Percentiles rank a stretch among this genome's conserved stretches.
Conservation (phyloP, 2,329 filamentous ascomycete genomes). For the Claviceps monticola region DNA sequence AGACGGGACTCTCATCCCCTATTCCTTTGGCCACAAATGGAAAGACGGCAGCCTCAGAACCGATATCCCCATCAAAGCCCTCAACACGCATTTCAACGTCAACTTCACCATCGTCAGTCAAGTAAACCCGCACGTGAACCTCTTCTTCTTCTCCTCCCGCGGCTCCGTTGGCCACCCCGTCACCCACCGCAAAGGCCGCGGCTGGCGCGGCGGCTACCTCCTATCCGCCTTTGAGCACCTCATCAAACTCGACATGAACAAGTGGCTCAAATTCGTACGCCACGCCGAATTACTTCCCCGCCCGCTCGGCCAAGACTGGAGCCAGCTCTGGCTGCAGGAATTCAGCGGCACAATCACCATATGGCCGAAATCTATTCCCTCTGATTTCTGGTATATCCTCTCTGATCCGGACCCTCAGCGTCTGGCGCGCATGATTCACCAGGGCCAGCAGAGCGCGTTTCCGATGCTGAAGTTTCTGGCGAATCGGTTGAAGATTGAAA, state of each 20-base stretch:
- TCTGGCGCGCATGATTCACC: slow-evolving; percentile 76
- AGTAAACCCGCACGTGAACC: slow-evolving; percentile 94
- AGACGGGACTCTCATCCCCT: slow-evolving; percentile 67
- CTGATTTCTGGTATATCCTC: slow-evolving; percentile 77
- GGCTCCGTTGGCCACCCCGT: slow-evolving; percentile 87
- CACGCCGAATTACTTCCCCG: slow-evolving; percentile 85
- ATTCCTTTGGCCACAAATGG: slow-evolving; percentile 98
- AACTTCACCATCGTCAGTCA: slow-evolving; percentile 84
- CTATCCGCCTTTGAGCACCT: slow-evolving; percentile 88
- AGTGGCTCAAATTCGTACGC: slow-evolving; percentile 91
- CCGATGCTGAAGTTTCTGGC: slow-evolving; percentile 83
- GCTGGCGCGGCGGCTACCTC: slow-evolving; percentile 91
- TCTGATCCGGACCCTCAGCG: slow-evolving; percentile 65
- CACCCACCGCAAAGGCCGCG: slow-evolving; percentile 81
- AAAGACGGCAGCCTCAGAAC: slow-evolving; percentile 92
- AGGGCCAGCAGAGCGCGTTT: slow-evolving; percentile 79
- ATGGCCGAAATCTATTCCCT: slow-evolving; percentile 70
- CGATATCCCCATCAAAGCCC: slow-evolving; percentile 84
- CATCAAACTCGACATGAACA: slow-evolving; percentile 89
- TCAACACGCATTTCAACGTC: slow-evolving; percentile 96
- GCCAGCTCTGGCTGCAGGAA: slow-evolving; percentile 86
- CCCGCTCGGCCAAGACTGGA: slow-evolving; percentile 90
- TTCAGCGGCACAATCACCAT: slow-evolving; percentile 94
- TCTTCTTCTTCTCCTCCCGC: slow-evolving; percentile 95
- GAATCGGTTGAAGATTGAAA: slow-evolving; percentile 77